Conservation (phyloP, 1,284 basidiomycete genomes). For the Tilletia horrida region DNA sequence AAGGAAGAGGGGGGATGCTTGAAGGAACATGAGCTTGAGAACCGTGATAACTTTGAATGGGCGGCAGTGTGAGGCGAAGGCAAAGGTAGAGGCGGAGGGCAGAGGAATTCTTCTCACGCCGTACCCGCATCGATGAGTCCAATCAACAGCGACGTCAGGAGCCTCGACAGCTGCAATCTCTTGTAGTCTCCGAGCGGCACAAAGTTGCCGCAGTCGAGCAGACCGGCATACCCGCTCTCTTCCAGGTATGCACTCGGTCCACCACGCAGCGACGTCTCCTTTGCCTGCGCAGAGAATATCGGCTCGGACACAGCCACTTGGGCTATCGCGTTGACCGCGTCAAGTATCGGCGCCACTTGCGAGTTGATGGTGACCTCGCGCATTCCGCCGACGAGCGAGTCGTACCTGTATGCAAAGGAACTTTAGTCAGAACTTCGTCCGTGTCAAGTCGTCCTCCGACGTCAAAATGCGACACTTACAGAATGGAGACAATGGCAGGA, state of each 20-base stretch:
- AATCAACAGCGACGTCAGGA: slow-evolving; percentile 39
- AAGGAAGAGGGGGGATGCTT: background rate
- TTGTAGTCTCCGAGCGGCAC: slow-evolving; percentile 33
- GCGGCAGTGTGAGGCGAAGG: background rate
- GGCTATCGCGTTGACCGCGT: slow-evolving; percentile 46
- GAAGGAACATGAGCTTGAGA: too few relatives aligned
- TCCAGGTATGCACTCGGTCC: slow-evolving; percentile 43
- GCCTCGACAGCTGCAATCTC: slow-evolving; percentile 38
- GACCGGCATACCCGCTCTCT: slow-evolving; percentile 44
- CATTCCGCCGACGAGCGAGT: slow-evolving; percentile 42
- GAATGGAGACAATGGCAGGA: slow-evolving; percentile 50
- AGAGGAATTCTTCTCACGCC: slow-evolving; percentile 12
- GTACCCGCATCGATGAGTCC: slow-evolving; percentile 45
- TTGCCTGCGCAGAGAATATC: slow-evolving; percentile 47
- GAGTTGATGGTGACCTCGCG: slow-evolving; percentile 45
- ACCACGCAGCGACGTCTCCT: slow-evolving; percentile 46
- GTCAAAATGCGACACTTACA: slow-evolving; percentile 23
- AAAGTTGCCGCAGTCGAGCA: slow-evolving; percentile 48
- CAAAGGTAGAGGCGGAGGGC: too few relatives aligned
- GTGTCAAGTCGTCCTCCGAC: background rate
- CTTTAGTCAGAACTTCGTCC: slow-evolving; percentile 1
- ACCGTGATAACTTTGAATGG: too few relatives aligned
- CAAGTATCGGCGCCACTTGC: slow-evolving; percentile 42
- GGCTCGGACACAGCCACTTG: slow-evolving; percentile 45
- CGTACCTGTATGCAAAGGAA: slow-evolving; percentile 28